Evolutionary conservation across 192 early-diverging fungal species (phyloP), one percentile per base, ranked within the genome.

Genomic region (Oehlia diaphana): DNA sequence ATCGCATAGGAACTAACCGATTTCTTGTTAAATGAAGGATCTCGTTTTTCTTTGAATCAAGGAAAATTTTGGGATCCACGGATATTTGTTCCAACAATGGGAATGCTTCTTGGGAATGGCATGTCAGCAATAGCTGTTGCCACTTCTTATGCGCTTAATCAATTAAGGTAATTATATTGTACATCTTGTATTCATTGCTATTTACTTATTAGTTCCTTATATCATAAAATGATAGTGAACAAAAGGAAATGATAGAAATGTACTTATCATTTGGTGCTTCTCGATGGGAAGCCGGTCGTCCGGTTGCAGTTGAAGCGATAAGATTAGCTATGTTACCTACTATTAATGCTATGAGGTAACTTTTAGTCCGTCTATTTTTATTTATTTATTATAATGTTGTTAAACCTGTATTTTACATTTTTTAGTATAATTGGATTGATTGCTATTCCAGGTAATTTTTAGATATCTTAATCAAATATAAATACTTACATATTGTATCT

Each of bases 61-160:
- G 78, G 82, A 28, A 94, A 94, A 4, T 91, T 93, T 70, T 93
- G 89, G 79, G 84, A 87, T 19, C 92, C 95, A 7, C 85, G 84
- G 26, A 90, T 92, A 81, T 97, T 95, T 74, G 94, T 97, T 64
- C 94, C 95, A n/a, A 94, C 92, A 0, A 84, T 97, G 9, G 96
- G 94, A 37, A 97, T 97, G 96, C 82, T 97, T 42, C 89, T 96
- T 19, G 95, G 94, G 42, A 96, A 94, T 80, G 85, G 88, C 61
- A 92, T 95, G 89, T 90, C 90, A 13, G 92, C 90, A 21, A 88
- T 91, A 58, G 89, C 93, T 14, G 84, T 95, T 65, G 94, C 90
- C 0, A 85, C 91, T 70, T 86, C 88, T 21, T 74, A 84, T 9
- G 89, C 90, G 23, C 86, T 94, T 75, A 88, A 86, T 50, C 87